Evolutionary conservation across 2,329 filamentous ascomycete species (phyloP).

Genomic region (Meredithiella fracta): DNA sequence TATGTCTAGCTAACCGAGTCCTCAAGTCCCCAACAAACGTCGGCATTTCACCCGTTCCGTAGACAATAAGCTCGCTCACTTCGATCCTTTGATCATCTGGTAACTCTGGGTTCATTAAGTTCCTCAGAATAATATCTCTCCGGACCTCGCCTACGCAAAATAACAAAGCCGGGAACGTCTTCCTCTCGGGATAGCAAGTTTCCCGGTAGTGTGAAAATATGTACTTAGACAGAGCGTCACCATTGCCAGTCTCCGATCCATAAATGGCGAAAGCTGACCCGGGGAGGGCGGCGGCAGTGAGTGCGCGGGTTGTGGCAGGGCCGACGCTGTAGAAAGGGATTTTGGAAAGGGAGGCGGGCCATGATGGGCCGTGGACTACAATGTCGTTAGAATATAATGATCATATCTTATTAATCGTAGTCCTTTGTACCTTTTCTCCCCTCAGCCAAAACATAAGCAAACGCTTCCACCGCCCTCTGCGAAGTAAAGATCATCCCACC

Average conservation of each 20-base stretch:
- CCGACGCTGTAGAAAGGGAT: conserved; percentile 62
- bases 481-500: conserved; percentile 75
- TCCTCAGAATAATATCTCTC: conserved; percentile 76
- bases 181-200: conserved; percentile 28
- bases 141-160: conserved; percentile 86
- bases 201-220: conserved; percentile 62
- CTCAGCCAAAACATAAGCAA: conserved; percentile 39
- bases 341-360: conserved; percentile 21
- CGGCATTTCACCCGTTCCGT: conserved; percentile 69
- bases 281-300: conserved; percentile 24
- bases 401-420: too few species aligned
- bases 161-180: conserved; percentile 46
- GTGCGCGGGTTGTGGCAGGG: conserved; percentile 60
- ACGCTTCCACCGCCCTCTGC: conserved; percentile 68
- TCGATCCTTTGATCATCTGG: conserved; percentile 35
- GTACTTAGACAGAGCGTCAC: conserved; percentile 58
- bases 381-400: neutral
- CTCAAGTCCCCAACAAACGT: conserved; percentile 57
- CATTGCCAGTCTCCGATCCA: conserved; percentile 71
- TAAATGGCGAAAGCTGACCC: conserved; percentile 41
- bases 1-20: conserved; percentile 40
- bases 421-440: conserved; percentile 4
- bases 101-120: conserved; percentile 44
- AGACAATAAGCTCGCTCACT: conserved; percentile 70
- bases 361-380: conserved; percentile 7